Evolutionary conservation across 1,284 basidiomycete species (phyloP).

Genomic region (Farysia itapuensis): DNA sequence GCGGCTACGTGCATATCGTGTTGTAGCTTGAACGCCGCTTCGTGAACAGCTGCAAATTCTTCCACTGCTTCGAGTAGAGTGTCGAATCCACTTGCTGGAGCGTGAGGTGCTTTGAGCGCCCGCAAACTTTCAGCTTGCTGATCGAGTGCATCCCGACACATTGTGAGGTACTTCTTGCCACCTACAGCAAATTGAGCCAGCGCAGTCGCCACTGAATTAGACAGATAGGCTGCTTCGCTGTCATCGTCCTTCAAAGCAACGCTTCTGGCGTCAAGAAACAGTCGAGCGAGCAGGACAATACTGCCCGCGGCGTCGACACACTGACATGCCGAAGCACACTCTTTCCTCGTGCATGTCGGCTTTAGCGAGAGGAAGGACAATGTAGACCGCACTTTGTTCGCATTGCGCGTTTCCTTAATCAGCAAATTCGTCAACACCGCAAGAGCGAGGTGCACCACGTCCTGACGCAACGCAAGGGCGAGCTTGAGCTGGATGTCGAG

Average conservation of each 20-base stretch:
- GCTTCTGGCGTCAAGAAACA: conserved; percentile 20
- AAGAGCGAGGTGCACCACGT: conserved; percentile 31
- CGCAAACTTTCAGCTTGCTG: not conserved
- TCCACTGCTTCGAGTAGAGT: conserved; percentile 29
- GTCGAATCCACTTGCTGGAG: conserved; percentile 4
- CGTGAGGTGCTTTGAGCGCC: not conserved
- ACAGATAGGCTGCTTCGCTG: conserved; percentile 26
- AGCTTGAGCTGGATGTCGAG: not conserved
- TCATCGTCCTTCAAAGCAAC: conserved; percentile 15
- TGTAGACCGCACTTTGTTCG: conserved; percentile 15
- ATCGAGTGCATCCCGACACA: conserved; percentile 7
- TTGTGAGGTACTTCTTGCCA: not conserved
- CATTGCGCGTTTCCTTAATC: conserved; percentile 37
- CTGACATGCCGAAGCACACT: conserved; percentile 3
- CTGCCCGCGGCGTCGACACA: conserved; percentile 6
- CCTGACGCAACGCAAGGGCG: conserved; percentile 10
- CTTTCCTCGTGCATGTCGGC: conserved; percentile 9
- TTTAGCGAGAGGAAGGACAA: conserved; percentile 5
- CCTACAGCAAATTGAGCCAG: conserved; percentile 32
- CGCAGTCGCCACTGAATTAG: conserved; percentile 38
- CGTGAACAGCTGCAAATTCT: conserved; percentile 27
- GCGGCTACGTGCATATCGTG: not conserved
- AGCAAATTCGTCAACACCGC: conserved; percentile 31
- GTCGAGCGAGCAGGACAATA: conserved; percentile 10
- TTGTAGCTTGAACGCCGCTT: conserved; percentile 7